These are phyloP conservation scores for Sambucus nigra DNA, from an alignment of 129 eudicot genomes.

Conservation along the genomic window DNA sequence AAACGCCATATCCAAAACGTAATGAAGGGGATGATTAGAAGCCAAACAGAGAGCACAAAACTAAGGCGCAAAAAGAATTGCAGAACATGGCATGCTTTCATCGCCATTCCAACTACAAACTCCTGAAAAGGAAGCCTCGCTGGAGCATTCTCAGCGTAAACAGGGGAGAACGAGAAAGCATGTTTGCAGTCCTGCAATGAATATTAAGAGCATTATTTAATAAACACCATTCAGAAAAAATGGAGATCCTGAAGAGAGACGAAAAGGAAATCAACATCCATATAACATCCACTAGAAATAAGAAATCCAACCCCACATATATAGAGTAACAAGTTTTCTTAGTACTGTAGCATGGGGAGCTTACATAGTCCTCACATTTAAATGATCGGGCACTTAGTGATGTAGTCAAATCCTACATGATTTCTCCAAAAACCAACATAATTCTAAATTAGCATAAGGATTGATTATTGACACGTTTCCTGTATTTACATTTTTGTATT, in stretches of 20 bases:
- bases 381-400: neutral
- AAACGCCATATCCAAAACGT: conserved; percentile 96
- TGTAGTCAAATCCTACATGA: neutral
- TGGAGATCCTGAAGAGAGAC: neutral
- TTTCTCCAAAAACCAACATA: neutral
- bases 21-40: conserved; percentile 74
- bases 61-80: conserved; percentile 77
- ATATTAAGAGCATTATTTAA: conserved; percentile 7
- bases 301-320: too few species aligned
- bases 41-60: conserved; percentile 91
- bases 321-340: too few species aligned
- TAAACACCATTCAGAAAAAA: neutral
- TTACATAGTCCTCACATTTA: too few species aligned
- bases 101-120: conserved; percentile 69
- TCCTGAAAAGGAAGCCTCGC: conserved; percentile 86
- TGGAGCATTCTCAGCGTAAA: conserved; percentile 87
- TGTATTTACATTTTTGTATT: too few species aligned
- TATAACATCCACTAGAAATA: neutral
- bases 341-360: neutral
- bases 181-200: conserved; percentile 84
- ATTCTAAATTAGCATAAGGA: too few species aligned
- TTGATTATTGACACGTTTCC: too few species aligned
- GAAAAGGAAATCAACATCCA: neutral
- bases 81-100: conserved; percentile 72
- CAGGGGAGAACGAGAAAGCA: conserved; percentile 83